Base-by-base conservation (phyloP, 2,329 filamentous ascomycete genomes). In the Helotiales sp. region DNA sequence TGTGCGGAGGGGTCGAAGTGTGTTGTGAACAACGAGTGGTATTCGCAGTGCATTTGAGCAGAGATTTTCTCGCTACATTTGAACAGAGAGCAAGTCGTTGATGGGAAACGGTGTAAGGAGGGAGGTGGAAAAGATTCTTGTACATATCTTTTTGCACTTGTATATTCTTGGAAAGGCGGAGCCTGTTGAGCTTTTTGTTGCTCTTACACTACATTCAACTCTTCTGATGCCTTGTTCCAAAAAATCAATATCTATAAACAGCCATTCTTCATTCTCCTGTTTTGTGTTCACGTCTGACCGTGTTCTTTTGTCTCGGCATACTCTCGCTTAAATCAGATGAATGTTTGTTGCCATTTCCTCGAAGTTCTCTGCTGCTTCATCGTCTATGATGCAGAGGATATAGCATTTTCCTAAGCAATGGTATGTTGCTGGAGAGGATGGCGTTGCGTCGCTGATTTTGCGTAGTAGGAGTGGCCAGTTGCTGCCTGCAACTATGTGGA, bases 281-380 rank as follows among this genome's bases (percentile, higher is more conserved):
- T 6, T 34, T 34, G 11, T 11, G 5, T 6, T 5, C 30, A 34
- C 30, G 30, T 34, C 30, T 34, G 30, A 11, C 30, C 30, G 5
- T 11, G 11, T 6, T 6, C 6, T 11, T 34, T 6, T 34, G 11
- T 34, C 30, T 5, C 30, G 30, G 11, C 30, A 11, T 34, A 11
- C n/a, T 60, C 64, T 69, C 64, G 67, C 60, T 68, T 66, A 17
- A 37, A 62, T 5, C 15, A 50, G 47, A 50, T 50, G 13, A 6
- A 50, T 50, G 5, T 28, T 17, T 8, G 47, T 24, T 3, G 24
- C 22, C 6, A 10, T 20, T 24, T 50, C 22, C 22, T 50, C 47
- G 10, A 50, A 50, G 2, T 26, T 50, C 10, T 15, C 47, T 10
- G 47, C 47, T 15, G 24, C 47, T 26, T 50, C 47, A 6, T 22